phyloP scores from a whole-genome alignment of 345 rosid genomes.

The Citrus glauca region DNA sequence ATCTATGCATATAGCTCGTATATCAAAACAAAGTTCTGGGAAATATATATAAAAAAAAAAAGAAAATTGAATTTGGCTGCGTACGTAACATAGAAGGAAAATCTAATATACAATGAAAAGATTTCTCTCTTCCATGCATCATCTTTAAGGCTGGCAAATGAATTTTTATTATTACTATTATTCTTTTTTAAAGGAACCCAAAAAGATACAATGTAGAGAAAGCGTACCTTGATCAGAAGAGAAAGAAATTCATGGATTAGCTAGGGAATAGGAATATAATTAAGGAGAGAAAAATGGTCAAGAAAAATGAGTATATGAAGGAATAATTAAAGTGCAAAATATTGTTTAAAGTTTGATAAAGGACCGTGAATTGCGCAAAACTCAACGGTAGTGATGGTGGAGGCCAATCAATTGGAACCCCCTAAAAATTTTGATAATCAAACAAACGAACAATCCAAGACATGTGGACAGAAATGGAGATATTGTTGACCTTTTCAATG shows the following conservation, averaged over 20 bases:
- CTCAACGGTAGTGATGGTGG: neutral
- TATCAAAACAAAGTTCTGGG: neutral
- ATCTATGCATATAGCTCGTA: neutral
- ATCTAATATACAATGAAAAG: neutral
- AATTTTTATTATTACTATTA: neutral
- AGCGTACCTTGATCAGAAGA: conserved; percentile 27
- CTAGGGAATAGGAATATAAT: conserved; percentile 3
- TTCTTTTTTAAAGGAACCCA: neutral
- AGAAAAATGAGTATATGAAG: conserved; percentile 1
- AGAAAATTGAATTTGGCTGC: neutral
- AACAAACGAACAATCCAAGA: neutral
- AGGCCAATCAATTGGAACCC: neutral
- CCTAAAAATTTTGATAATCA: neutral
- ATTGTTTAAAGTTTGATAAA: conserved; percentile 4
- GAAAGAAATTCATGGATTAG: conserved; percentile 17
- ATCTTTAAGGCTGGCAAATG: neutral
- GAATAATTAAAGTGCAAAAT: neutral
- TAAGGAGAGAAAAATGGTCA: conserved; percentile 1
- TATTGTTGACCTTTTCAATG: conserved; percentile 33
- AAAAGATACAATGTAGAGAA: neutral
- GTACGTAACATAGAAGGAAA: neutral
- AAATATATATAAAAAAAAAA: neutral
- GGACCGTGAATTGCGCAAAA: conserved; percentile 32
- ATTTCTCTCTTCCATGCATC: neutral
- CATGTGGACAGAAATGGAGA: neutral